phyloP scores from a whole-genome alignment of 495 filamentous ascomycete genomes.

The Penicillium roqueforti region DNA sequence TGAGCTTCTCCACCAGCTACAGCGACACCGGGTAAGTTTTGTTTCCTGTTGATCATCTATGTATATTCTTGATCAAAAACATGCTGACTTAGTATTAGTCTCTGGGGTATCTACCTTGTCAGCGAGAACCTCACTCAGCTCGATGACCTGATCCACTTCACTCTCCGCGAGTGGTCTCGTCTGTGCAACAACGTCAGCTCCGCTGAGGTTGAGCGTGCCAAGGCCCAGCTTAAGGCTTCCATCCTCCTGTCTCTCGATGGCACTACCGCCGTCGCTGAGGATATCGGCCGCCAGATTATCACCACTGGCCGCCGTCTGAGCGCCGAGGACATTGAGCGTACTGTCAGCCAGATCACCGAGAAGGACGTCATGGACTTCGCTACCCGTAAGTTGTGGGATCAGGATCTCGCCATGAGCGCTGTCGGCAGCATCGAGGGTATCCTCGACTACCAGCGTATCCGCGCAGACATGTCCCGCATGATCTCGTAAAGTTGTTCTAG shows the following conservation, averaged over 20 bases:
- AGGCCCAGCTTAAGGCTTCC: conserved; percentile 98
- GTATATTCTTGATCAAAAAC: conserved; percentile 4
- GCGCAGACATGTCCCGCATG: conserved; percentile 88
- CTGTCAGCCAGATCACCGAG: conserved; percentile 81
- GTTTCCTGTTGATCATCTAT: neutral
- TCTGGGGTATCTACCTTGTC: conserved; percentile 99
- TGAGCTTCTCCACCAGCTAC: conserved; percentile 99
- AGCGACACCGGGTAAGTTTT: conserved; percentile 88
- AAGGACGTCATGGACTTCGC: conserved; percentile 98
- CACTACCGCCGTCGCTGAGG: conserved; percentile 94
- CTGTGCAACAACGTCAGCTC: conserved; percentile 80
- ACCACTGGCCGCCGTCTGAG: conserved; percentile 88
- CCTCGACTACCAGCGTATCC: conserved; percentile 84
- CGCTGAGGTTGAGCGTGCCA: conserved; percentile 94
- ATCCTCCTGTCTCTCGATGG: conserved; percentile 95
- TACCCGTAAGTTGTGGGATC: conserved; percentile 88
- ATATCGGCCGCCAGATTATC: conserved; percentile 97
- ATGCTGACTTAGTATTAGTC: conserved; percentile 48
- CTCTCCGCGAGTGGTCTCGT: conserved; percentile 95
- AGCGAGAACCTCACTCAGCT: conserved; percentile 80
- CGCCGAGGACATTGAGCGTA: conserved; percentile 89
- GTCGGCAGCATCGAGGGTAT: conserved; percentile 88
- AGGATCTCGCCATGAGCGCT: conserved; percentile 89
- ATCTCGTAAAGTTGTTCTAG: conserved; percentile 36
- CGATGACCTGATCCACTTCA: conserved; percentile 96